Evolutionary conservation across 192 early-diverging fungal species (phyloP), one percentile per base, ranked within the genome.

Genomic region (Cladochytrium replicatum): DNA sequence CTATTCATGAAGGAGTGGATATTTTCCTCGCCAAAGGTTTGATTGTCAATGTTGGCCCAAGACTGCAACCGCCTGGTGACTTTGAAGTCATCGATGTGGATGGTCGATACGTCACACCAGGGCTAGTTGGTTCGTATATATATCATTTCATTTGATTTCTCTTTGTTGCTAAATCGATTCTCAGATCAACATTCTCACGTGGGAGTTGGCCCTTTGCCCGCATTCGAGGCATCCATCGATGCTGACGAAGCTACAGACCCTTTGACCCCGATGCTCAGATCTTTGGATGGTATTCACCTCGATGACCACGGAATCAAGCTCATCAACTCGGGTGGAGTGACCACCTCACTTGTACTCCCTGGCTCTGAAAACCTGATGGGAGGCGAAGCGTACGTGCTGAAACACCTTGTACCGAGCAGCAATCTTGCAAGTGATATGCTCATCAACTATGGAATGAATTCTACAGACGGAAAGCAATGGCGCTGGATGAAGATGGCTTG

Each of bases 401-500:
- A 88, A 51, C 46, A 77, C 46, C 63, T 76, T 44, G 57, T 52
- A 4, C 61, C 77, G 13, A 32, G 61, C 30, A 74, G 68, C 1
- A 60, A 77, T 27, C 64, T 65, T 34, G 75, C 64, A 22, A 79
- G 81, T 25, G 76, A 86, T 48, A 86, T 87, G 83, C 49, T 68
- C 21, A 49, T 87, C 27, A 68, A 86, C 50, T 52, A 51, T 6
- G 61, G 67, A 32, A 52, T 78, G 27, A 43, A 53, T 17, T 29
- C 45, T 7, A 55, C 45, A n/a, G 58, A 65, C 6, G 55, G 47
- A 6, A 57, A 54, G 6, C 25, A 41, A 19, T 82, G 82, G 80
- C 55, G 82, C 24, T 88, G 72, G 58, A 81, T 84, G 75, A 88
- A 88, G 58, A 82, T 85, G 77, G 85, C 86, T 2, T 88, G 86